Evolutionary conservation across 1,139 yeast species (phyloP), one percentile per base, ranked within the genome.

Genomic region (Suhomyces bribrorum): DNA sequence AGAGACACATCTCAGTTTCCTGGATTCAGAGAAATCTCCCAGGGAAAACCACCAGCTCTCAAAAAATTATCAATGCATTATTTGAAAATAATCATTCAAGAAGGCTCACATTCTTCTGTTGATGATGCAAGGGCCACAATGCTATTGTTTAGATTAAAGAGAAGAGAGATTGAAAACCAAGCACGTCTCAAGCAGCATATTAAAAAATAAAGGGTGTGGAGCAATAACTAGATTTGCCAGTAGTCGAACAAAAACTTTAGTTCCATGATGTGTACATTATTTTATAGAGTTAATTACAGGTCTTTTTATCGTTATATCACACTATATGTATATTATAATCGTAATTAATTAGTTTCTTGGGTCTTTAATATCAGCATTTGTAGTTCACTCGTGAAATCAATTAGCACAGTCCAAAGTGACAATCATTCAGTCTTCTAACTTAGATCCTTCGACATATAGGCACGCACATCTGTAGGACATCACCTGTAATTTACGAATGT

Each of bases 111-210:
- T 63, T 83, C 94, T 7, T 86, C 96, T 0, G 86, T 90, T 1
- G 96, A 87, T 56, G 97, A 89, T 65, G 96, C 97, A 0, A 76
- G 79, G 50, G 92, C 92, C 2, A 81, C 96, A 0, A 88, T 89
- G 96, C 63, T 83, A 39, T 60, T 89, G 18, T 89, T 80, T 55
- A 73, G 88, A 44, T 55, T 77, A 39, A 75, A 78, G 51, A 81
- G 77, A 52, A 65, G 63, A 37, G 87, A 79, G 36, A 82, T 86
- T 48, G 92, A 85, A 14, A 36, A 33, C 18, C 42, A 37, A 22
- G 38, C 43, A 5, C 29, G 36, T 9, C 31, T 30, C 20, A 32
- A 36, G 15, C 30, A 28, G n/a, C 39, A 35, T 23, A 16, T 26
- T 8, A 37, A 37, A 15, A 36, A 33, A 24, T 32, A 30, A 36